Evolutionary conservation across 169 alveolate species (phyloP).

Genomic region (Cryptosporidium parvum): DNA sequence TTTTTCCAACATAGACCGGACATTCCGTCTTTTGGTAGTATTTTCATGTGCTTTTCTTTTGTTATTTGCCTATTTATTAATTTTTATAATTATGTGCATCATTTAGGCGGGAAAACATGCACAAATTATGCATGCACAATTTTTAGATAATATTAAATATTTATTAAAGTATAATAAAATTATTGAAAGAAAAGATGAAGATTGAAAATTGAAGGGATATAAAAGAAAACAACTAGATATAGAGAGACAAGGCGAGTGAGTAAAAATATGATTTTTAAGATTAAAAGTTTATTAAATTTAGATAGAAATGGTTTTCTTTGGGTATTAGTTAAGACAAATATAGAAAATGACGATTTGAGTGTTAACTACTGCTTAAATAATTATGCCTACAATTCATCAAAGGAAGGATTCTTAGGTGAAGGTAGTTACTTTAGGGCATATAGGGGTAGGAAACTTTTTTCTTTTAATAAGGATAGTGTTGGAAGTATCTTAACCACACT

Average conservation of each 20-base stretch:
- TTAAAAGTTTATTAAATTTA: neutral
- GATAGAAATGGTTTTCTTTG: constrained; percentile 33
- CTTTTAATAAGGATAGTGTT: neutral
- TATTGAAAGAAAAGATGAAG: neutral
- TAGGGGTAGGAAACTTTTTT: constrained; percentile 37
- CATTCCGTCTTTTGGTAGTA: neutral
- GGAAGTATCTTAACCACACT: constrained; percentile 4
- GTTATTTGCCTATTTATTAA: neutral
- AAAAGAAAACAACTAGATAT: no score
- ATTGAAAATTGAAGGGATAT: neutral
- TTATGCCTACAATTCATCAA: constrained; percentile 54
- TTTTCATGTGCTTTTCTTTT: neutral
- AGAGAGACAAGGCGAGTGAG: neutral
- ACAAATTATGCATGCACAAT: constrained; percentile 27
- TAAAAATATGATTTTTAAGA: neutral
- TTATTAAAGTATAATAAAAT: neutral
- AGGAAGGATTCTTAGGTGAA: constrained; percentile 70
- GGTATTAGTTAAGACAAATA: neutral
- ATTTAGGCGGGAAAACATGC: constrained; percentile 35
- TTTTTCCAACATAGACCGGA: neutral
- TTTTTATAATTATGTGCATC: neutral
- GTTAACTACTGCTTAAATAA: constrained; percentile 27
- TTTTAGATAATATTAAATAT: neutral
- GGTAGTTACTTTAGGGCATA: constrained; percentile 74
- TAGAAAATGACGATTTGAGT: neutral